Evolutionary conservation across 2,329 filamentous ascomycete species (phyloP), one percentile per base, ranked within the genome.

Genomic region (Drechslerella coelobrocha): DNA sequence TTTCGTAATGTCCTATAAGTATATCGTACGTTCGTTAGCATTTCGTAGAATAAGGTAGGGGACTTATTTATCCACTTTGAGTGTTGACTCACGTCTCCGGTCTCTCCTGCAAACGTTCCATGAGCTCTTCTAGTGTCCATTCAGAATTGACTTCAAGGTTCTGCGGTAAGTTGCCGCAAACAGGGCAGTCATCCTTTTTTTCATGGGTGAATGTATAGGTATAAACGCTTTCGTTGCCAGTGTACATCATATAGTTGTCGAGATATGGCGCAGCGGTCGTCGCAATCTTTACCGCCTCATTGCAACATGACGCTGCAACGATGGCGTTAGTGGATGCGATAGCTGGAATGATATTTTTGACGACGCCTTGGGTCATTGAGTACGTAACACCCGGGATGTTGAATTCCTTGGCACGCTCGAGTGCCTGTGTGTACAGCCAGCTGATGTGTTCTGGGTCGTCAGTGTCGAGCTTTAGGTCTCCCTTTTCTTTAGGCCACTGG

Each of bases 201-300:
- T 97, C 89, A 76, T 96, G 92, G 76, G 92, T 88, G 78, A 97
- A 99, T 0, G 94, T 99, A 79, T 96, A 97, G 0, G 94, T 99
- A 81, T 99, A 99, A 74, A 99, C 89, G 74, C 89, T 86, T 77
- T 96, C 93, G 77, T 97, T 92, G 50, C 95, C 94, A 10, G 91
- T 96, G 79, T 99, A 99, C 90, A 97, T 96, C 92, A 97, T 97
- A 81, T 99, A 99, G 78, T 96, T 96, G 61, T 89, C 89, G 14
- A 99, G 83, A 73, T 87, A 88, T 0, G 93, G 91, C 29, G 93
- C 94, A 37, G 88, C 86, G 52, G 84, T 86, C 12, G 91, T 96
- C 43, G 89, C 90, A 73, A 99, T 90, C 81, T 99, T 99, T 81
- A 97, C 87, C 1, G 92, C 93, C 80, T 99, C 94, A 74, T 96